phyloP scores from a whole-genome alignment of 345 rosid species.

The Iberis pinnata region DNA sequence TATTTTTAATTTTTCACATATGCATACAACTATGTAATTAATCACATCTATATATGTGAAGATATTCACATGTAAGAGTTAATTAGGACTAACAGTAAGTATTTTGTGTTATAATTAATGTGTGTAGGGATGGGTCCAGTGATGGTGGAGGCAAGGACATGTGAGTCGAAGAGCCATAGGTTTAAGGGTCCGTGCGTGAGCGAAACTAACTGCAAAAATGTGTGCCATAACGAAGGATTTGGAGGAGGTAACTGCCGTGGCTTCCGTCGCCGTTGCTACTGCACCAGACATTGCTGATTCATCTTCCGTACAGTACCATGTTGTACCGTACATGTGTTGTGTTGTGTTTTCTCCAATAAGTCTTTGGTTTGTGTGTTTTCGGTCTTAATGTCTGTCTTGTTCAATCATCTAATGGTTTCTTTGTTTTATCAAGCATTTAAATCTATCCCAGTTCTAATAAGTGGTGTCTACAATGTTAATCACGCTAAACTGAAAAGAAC shows the following conservation, averaged over 20 bases:
- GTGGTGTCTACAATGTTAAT: no score
- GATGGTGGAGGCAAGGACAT: constrained; percentile 32
- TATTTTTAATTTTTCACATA: not conserved
- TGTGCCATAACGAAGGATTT: constrained; percentile 49
- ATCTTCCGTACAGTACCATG: constrained; percentile 18
- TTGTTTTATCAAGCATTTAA: no score
- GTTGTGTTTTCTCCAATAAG: constrained; percentile 22
- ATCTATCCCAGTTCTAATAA: no score
- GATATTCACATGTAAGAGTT: no score
- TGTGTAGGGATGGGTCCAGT: constrained; percentile 30
- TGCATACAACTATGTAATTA: not conserved
- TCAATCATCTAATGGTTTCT: no score
- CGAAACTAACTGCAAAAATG: constrained; percentile 29
- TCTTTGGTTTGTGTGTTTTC: constrained; percentile 15
- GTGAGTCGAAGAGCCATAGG: constrained; percentile 40
- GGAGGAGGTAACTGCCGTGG: constrained; percentile 39
- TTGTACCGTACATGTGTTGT: constrained; percentile 16
- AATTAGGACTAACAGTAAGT: no score
- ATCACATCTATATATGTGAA: no score
- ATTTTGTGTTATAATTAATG: not conserved
- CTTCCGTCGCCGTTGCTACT: constrained; percentile 46
- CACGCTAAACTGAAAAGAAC: no score
- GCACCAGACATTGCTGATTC: constrained; percentile 38
- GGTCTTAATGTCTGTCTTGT: no score
- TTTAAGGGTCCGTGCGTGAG: constrained; percentile 37